Conservation (phyloP, 768 basidiomycete species). For the Suillus weaverae region DNA sequence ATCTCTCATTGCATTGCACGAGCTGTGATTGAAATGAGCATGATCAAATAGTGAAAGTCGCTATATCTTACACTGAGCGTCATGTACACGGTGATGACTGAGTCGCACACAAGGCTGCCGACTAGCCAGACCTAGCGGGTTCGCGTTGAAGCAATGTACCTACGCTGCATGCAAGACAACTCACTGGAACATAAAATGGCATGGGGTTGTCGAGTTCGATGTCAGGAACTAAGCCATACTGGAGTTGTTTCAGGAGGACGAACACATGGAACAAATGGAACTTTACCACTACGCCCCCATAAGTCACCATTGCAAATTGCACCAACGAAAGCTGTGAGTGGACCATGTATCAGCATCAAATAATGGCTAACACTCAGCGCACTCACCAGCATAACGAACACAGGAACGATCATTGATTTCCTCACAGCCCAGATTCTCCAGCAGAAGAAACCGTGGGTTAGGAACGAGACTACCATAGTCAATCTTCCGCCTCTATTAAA, state of each 20-base stretch:
- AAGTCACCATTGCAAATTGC: conserved; percentile 20
- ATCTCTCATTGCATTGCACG: conserved; percentile 9
- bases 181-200: conserved; percentile 14
- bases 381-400: conserved; percentile 21
- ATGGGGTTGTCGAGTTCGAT: neutral
- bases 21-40: conserved; percentile 13
- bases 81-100: conserved; percentile 23
- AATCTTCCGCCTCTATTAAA: neutral
- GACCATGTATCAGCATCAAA: neutral
- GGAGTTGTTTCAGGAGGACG: neutral
- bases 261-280: neutral
- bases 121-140: conserved; percentile 22
- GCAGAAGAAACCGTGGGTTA: conserved; percentile 23
- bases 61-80: conserved; percentile 9
- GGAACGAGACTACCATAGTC: conserved; percentile 12
- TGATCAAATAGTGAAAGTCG: neutral
- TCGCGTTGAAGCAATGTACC: neutral
- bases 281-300: conserved; percentile 7
- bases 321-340: conserved; percentile 20
- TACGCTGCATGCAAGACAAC: neutral
- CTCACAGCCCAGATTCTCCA: conserved; percentile 21
- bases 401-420: neutral
- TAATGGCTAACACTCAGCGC: neutral
- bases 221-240: conserved; percentile 16
- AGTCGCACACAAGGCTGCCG: conserved; percentile 19